Base-by-base conservation (phyloP, 768 basidiomycete species). In the Multifurca ochricompacta region DNA sequence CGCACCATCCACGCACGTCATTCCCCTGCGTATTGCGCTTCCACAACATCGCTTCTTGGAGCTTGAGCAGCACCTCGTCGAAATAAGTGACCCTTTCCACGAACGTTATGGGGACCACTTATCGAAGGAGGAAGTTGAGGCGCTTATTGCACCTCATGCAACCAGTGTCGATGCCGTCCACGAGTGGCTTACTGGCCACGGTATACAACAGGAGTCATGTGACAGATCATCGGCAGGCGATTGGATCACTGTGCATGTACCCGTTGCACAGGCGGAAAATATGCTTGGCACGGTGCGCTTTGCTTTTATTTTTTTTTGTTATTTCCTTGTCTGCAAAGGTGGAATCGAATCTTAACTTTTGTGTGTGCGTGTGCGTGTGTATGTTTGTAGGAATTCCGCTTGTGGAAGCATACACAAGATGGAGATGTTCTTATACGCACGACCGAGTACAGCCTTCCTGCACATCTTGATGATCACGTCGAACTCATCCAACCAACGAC, bases 401-500 rank as follows among this genome's bases (percentile, higher is more conserved):
- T 79, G 23, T 85, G 78, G 74, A 68, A 74, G 48, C 77, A 84
- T 62, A 61, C 63, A 8, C 66, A 69, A 27, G 74, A 70, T 40
- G 80, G 77, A 6, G 78, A 82, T 23, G 65, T 70, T n/a, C 65
- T 84, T 39, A 70, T 84, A 51, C 75, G 83, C 44, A 81, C 84
- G 11, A 79, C 75, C 4, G 71, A 68, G 59, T 85, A 83, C 65
- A 79, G 78, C 58, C 73, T 85, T 6, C 83, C 83, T 0, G 68
- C 69, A 32, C 51, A 73, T 43, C 64, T 85, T 48, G 73, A 78
- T 57, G 66, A 71, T 1, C 81, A 84, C 62, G 63, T 85, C 43
- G 81, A 84, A 19, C 65, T 83, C 32, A 69, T 85, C 31, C 82
- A 85, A 51, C 83, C 83, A 0, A 85, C 83, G 1, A 85, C 82